Percentiles rank a stretch among this genome's conserved stretches.
Evolutionary conservation across 116 monocot genomes (phyloP).

Genomic region (Dioscorea cayenensis): DNA sequence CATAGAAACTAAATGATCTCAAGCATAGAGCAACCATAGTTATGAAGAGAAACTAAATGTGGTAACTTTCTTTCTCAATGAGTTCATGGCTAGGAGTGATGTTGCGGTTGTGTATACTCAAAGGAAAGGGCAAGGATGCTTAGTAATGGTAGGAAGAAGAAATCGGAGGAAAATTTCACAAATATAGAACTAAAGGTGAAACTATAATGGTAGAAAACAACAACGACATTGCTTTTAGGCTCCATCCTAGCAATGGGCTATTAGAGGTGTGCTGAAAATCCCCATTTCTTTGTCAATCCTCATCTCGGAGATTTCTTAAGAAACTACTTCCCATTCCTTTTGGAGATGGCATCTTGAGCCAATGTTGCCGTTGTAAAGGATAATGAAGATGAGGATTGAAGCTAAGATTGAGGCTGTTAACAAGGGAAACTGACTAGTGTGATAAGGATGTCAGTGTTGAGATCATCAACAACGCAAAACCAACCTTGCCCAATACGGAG

Average conservation of each 20-base stretch:
- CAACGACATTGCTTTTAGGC: no score
- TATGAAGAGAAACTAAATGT: no score
- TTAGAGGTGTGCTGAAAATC: neutral
- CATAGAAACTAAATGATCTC: no score
- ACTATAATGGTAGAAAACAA: no score
- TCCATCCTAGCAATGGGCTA: neutral
- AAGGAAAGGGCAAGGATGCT: constrained; percentile 35
- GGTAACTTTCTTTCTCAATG: no score
- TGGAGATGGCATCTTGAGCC: constrained; percentile 8
- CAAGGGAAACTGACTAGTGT: constrained; percentile 74
- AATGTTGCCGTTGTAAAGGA: constrained; percentile 68
- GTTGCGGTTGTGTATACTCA: constrained; percentile 26
- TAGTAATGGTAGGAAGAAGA: no score
- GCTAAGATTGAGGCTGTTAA: constrained; percentile 67
- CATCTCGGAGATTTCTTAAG: neutral
- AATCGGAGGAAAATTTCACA: no score
- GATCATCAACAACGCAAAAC: constrained; percentile 84
- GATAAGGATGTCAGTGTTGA: constrained; percentile 96
- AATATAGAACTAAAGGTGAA: no score
- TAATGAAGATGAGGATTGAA: constrained; percentile 92
- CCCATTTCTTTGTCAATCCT: neutral
- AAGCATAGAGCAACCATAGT: no score
- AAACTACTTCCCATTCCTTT: no score
- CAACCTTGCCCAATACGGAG: constrained; percentile 58
- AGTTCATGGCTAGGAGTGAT: constrained; percentile 29